A percentile compares a stretch with the other conserved stretches of the same genome.
Evolutionary conservation across 176 grass and related monocot genomes (phyloP).

Genomic region (Carex myosuroides): DNA sequence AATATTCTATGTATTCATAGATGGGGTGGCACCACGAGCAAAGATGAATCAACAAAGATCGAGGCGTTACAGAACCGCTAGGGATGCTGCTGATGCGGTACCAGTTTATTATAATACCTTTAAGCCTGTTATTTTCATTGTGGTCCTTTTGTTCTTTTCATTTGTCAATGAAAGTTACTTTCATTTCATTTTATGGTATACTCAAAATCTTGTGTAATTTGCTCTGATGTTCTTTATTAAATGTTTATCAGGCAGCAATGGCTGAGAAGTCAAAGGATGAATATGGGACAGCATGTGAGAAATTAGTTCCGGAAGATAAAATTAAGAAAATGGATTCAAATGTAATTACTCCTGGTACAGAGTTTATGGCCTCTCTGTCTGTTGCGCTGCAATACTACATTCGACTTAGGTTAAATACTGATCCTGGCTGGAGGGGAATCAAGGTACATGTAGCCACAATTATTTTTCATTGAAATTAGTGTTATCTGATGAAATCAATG

Average conservation of each 20-base stretch:
- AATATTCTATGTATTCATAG: slow-evolving; percentile 6
- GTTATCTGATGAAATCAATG: background rate
- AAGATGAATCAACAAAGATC: slow-evolving; percentile 33
- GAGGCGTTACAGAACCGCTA: background rate
- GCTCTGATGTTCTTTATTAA: background rate
- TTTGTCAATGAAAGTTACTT: background rate
- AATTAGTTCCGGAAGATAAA: background rate
- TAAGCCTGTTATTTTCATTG: background rate
- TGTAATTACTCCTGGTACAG: slow-evolving; percentile 26
- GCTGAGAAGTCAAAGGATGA: slow-evolving; percentile 5
- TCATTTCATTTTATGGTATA: background rate
- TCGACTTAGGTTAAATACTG: slow-evolving; percentile 19
- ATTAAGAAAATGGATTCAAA: slow-evolving; percentile 21
- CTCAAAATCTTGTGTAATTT: slow-evolving; percentile 1
- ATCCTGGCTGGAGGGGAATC: slow-evolving; percentile 26
- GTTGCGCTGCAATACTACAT: slow-evolving; percentile 24
- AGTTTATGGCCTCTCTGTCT: slow-evolving; percentile 26
- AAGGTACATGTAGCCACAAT: slow-evolving; percentile 13
- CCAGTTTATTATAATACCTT: background rate
- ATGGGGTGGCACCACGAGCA: slow-evolving; percentile 27
- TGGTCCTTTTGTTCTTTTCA: background rate
- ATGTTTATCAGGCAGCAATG: slow-evolving; percentile 3
- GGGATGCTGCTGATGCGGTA: background rate
- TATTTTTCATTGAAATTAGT: background rate
- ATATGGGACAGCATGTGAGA: background rate